A percentile compares a stretch with the other conserved stretches of the same genome.
phyloP scores from a whole-genome alignment of 352 stramenopile genomes.

The Phytophthora melonis region DNA sequence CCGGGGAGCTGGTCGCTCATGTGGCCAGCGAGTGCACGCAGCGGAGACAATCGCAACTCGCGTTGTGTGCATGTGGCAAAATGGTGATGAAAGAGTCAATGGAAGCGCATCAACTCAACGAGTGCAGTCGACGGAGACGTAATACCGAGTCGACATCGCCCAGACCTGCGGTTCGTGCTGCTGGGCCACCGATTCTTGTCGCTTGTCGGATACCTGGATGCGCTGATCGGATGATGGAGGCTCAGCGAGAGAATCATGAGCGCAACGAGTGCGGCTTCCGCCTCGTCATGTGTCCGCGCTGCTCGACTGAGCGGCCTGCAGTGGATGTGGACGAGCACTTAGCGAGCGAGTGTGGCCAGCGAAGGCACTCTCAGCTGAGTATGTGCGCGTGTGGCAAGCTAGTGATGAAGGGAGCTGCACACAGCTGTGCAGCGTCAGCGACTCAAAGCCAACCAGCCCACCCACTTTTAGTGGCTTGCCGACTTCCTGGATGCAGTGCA shows the following conservation, averaged over 20 bases:
- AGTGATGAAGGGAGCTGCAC: conserved; percentile 16
- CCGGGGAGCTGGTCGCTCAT: conserved; percentile 53
- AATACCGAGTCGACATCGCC: neutral
- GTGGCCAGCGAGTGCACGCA: conserved; percentile 54
- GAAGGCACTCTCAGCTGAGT: conserved; percentile 13
- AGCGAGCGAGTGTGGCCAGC: conserved; percentile 44
- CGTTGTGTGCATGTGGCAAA: conserved; percentile 68
- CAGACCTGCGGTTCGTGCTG: neutral
- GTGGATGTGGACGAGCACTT: conserved; percentile 51
- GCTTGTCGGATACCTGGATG: conserved; percentile 53
- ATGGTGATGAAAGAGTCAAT: conserved; percentile 69
- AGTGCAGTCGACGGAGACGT: conserved; percentile 48
- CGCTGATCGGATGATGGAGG: conserved; percentile 36
- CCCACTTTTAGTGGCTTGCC: conserved; percentile 26
- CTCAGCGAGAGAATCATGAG: conserved; percentile 49
- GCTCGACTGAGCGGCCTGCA: conserved; percentile 18
- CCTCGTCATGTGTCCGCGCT: conserved; percentile 20
- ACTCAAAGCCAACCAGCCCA: neutral
- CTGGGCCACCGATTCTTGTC: conserved; percentile 25
- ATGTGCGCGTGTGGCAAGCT: conserved; percentile 36
- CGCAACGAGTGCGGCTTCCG: conserved; percentile 25
- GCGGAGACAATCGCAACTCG: conserved; percentile 39
- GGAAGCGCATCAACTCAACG: conserved; percentile 57
- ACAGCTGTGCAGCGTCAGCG: conserved; percentile 18
- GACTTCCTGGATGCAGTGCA: conserved; percentile 30